Evolutionary conservation across 768 basidiomycete genomes (phyloP).

Genomic region (Tulasnella sp.): DNA sequence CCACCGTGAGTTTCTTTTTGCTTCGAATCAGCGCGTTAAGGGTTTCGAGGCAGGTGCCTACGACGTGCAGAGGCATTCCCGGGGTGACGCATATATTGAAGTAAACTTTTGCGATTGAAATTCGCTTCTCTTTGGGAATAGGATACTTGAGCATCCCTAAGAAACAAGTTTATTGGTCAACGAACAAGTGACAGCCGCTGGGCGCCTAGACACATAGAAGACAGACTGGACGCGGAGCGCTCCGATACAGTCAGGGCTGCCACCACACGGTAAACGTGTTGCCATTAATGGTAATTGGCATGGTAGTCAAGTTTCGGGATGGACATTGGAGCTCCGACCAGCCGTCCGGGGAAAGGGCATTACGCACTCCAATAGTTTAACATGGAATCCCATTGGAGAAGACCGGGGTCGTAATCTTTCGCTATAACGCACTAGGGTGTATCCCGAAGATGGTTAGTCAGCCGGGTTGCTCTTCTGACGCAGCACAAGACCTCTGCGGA

Average conservation of each 20-base stretch:
- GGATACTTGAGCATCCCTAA: constrained; percentile 65
- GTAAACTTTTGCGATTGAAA: constrained; percentile 63
- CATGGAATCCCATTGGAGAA: constrained; percentile 72
- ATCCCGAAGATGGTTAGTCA: not conserved
- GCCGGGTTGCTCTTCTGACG: constrained; percentile 25
- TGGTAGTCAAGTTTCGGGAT: too few relatives aligned
- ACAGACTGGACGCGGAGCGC: too few relatives aligned
- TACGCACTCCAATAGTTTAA: constrained; percentile 39
- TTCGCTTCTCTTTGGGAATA: constrained; percentile 65
- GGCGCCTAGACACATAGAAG: not conserved
- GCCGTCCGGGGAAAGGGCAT: not conserved
- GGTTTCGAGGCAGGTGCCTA: constrained; percentile 53
- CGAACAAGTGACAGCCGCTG: not conserved
- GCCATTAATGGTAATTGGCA: too few relatives aligned
- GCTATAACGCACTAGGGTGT: constrained; percentile 65
- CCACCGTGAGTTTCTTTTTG: constrained; percentile 59
- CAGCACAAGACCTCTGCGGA: constrained; percentile 23
- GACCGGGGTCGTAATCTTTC: constrained; percentile 69
- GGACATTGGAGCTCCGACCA: not conserved
- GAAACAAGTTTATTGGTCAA: not conserved
- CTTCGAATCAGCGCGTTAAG: constrained; percentile 49
- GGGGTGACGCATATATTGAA: constrained; percentile 65
- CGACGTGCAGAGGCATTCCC: constrained; percentile 56
- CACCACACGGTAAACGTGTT: too few relatives aligned
- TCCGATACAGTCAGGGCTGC: too few relatives aligned